These are phyloP conservation scores for Alternaria hordeiaustralica DNA, from an alignment of 2,329 filamentous ascomycete species.

Conservation along the genomic window DNA sequence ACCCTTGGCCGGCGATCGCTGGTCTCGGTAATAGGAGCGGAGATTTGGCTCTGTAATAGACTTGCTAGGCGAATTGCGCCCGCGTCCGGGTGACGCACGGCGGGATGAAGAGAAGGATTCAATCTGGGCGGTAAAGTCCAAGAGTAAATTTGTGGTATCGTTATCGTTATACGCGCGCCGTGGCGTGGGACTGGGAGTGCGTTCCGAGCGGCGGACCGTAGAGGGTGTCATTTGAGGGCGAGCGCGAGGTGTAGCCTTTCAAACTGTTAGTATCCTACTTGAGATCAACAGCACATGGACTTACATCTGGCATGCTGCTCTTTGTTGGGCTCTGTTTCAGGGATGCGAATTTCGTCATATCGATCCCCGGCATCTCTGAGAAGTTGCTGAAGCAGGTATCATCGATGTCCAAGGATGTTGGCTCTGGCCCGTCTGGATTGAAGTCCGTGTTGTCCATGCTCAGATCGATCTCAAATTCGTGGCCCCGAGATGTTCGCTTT, in stretches of 20 bases:
- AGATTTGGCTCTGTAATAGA: slow-evolving; percentile 60
- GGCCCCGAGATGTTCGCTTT: slow-evolving; percentile 30
- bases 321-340: slow-evolving; percentile 65
- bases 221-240: slow-evolving; percentile 56
- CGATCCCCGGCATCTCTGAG: slow-evolving; percentile 77
- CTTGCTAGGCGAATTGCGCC: slow-evolving; percentile 59
- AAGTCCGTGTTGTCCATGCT: slow-evolving; percentile 41
- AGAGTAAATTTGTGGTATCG: slow-evolving; percentile 77
- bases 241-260: slow-evolving; percentile 44
- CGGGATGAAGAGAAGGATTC: slow-evolving; percentile 58
- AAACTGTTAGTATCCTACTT: slow-evolving; percentile 8
- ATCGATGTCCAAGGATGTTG: slow-evolving; percentile 56
- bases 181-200: slow-evolving; percentile 61
- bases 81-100: slow-evolving; percentile 45
- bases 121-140: slow-evolving; percentile 87
- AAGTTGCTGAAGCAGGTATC: slow-evolving; percentile 85
- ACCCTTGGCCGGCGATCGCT: slow-evolving; percentile 42
- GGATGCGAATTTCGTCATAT: slow-evolving; percentile 82
- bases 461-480: slow-evolving; percentile 28
- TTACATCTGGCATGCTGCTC: slow-evolving; percentile 31
- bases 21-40: slow-evolving; percentile 42
- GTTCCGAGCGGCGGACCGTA: slow-evolving; percentile 53
- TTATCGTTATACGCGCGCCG: slow-evolving; percentile 57
- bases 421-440: slow-evolving; percentile 39
- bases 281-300: background rate